Evolutionary conservation across 768 basidiomycete species (phyloP), one percentile per base, ranked within the genome.

Genomic region (Russula sp.): DNA sequence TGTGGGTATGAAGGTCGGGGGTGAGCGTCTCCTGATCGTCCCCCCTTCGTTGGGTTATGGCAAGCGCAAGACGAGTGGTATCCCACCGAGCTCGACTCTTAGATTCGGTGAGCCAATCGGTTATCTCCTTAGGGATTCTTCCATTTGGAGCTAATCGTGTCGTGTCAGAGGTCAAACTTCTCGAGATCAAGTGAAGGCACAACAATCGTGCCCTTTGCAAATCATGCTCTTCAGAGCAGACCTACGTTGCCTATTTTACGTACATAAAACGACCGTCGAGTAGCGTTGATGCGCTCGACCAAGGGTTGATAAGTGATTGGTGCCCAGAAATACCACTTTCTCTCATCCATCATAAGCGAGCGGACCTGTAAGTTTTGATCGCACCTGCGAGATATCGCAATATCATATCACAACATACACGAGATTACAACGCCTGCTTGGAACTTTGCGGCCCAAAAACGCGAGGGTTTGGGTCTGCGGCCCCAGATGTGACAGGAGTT

Each of bases 1-100:
- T 61, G 86, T 80, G 34, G 96, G 96, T 38, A 97, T 98, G 94
- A 87, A 91, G 70, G 85, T 88, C 46, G 89, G 86, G 46, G 94
- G 95, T 30, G 94, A 98, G 76, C 85, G 96, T 57, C 77, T 85
- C 62, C 79, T 98, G 68, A 85, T 81, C 49, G 81, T 94, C 55
- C 92, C 92, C 50, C 77, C 89, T 16, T 71, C 79, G 32, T 80
- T 91, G 79, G 89, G 74, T 22, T 91, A 90, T 67, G 96, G 95
- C 50, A 82, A 78, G 67, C 79, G 77, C 71, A 86, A 87, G 71
- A 76, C 78, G 69, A 75, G 73, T 2, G 81, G 73, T 11, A 94
- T 96, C 61, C 94, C 94, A 57, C 71, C 84, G 46, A 90, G 89
- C 75, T 86, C 94, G 7, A 93, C 89, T 18, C 80, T 96, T 57